These are phyloP conservation scores for Withania somnifera DNA, from an alignment of 305 asterid species.

Conservation along the genomic window DNA sequence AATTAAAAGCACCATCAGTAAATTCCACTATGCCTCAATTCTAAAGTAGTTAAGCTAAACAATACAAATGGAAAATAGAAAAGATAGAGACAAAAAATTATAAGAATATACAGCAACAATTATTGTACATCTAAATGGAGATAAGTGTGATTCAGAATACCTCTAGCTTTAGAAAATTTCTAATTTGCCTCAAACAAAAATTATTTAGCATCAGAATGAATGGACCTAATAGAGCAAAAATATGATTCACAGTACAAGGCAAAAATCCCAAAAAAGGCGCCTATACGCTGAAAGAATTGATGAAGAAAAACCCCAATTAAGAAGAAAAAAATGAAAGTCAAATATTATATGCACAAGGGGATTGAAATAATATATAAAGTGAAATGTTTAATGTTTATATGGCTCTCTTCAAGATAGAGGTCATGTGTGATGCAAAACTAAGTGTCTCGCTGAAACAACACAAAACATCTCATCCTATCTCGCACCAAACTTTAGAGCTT, in stretches of 20 bases:
- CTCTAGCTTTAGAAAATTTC: not conserved
- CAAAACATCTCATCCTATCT: not conserved
- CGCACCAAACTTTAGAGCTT: not conserved
- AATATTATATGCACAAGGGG: not conserved
- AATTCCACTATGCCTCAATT: not conserved
- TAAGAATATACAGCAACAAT: not conserved
- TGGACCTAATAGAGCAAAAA: not conserved
- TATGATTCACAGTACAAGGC: not conserved
- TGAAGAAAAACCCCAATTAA: not conserved
- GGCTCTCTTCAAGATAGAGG: not conserved
- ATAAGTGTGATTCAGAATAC: not conserved
- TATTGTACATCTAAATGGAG: not conserved
- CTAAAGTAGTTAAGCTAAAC: not conserved
- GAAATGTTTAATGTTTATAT: not conserved
- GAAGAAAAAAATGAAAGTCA: not conserved
- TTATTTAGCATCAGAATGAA: not conserved
- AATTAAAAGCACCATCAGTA: too few relatives aligned
- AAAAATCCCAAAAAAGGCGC: not conserved
- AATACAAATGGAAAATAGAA: not conserved
- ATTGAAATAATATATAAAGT: not conserved
- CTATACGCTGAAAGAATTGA: not conserved
- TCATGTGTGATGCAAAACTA: not conserved
- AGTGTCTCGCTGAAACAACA: not conserved
- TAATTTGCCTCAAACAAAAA: not conserved
- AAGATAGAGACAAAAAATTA: not conserved